These are phyloP conservation scores for Hyphochytrium catenoides DNA, from an alignment of 352 stramenopile genomes.

Conservation along the genomic window DNA sequence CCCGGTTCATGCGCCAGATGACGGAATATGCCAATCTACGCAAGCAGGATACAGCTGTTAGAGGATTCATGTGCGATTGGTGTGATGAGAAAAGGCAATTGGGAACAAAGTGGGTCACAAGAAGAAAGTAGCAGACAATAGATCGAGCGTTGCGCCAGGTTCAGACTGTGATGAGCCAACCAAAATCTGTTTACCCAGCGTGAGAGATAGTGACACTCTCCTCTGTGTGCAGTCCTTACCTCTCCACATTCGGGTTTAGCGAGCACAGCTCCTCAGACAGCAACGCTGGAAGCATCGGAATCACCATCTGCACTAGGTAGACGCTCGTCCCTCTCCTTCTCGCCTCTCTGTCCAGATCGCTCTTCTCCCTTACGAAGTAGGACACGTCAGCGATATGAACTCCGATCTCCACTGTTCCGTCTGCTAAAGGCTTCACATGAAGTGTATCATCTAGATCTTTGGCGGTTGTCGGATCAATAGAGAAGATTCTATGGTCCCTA, in stretches of 20 bases:
- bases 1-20: slow-evolving; percentile 87
- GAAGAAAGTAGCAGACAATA: neutral
- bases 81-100: too few species aligned
- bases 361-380: slow-evolving; percentile 74
- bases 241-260: slow-evolving; percentile 84
- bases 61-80: too few species aligned
- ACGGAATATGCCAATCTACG: slow-evolving; percentile 13
- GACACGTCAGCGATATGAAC: slow-evolving; percentile 97
- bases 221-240: slow-evolving; percentile 81
- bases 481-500: slow-evolving; percentile 74
- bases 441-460: slow-evolving; percentile 91
- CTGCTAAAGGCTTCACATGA: slow-evolving; percentile 50
- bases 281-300: slow-evolving; percentile 89
- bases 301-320: slow-evolving; percentile 80
- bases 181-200: too few species aligned
- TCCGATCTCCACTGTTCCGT: slow-evolving; percentile 56
- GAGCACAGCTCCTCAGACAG: slow-evolving; percentile 90
- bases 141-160: too few species aligned
- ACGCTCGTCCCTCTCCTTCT: slow-evolving; percentile 76
- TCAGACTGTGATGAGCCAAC: too few species aligned
- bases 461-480: slow-evolving; percentile 87
- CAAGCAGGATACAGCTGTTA: too few species aligned
- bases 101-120: too few species aligned
- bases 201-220: too few species aligned
- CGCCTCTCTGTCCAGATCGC: slow-evolving; percentile 78